Conservation (phyloP, 768 basidiomycete genomes). For the Pulveroboletus sp. region DNA sequence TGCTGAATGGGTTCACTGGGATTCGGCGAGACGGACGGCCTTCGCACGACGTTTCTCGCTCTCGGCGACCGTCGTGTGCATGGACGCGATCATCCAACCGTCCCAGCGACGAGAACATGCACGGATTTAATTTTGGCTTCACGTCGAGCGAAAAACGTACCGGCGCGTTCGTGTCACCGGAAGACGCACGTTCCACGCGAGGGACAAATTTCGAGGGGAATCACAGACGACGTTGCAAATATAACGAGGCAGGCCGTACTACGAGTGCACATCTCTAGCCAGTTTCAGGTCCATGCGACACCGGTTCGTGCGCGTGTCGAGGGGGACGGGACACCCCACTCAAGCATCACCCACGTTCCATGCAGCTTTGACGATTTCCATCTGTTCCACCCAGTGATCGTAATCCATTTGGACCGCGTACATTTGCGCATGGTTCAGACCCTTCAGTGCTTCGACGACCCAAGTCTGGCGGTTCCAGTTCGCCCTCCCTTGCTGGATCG, state of each 20-base stretch:
- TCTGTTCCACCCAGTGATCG: constrained; percentile 7
- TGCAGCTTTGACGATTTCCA: constrained; percentile 13
- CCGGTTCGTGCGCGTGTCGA: neutral
- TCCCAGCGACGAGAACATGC: no score
- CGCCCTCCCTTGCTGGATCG: constrained; percentile 7
- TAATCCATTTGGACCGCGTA: constrained; percentile 17
- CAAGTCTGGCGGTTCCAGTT: constrained; percentile 20
- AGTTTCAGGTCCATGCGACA: neutral
- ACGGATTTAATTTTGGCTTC: no score
- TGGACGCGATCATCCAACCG: no score
- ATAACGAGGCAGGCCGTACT: neutral
- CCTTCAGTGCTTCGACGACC: constrained; percentile 17
- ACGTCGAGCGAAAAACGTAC: no score
- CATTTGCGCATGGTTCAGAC: constrained; percentile 10
- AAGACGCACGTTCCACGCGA: neutral
- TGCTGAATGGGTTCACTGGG: no score
- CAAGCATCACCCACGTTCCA: constrained; percentile 17
- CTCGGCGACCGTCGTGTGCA: no score
- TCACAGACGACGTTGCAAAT: neutral
- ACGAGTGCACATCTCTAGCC: neutral
- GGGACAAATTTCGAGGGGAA: neutral
- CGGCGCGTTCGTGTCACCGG: no score
- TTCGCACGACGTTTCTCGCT: no score
- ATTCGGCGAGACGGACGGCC: no score
- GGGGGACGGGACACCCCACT: no score